Evolutionary conservation across 495 filamentous ascomycete genomes (phyloP).

Genomic region (Cercophora samala): DNA sequence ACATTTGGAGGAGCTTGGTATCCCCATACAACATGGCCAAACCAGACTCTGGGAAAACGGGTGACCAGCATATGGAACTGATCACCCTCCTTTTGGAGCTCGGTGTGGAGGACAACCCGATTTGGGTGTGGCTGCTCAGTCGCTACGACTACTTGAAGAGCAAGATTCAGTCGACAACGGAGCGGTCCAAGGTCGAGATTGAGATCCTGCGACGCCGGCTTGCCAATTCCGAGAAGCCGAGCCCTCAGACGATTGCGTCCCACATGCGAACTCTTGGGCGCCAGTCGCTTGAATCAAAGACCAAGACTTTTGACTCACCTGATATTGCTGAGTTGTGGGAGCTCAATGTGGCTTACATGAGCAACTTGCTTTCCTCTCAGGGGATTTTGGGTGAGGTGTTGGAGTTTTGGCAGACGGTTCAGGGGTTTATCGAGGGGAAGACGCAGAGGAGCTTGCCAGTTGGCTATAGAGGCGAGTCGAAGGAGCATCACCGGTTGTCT

Average conservation of each 20-base stretch:
- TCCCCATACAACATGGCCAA: slow-evolving; percentile 50
- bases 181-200: slow-evolving; percentile 82
- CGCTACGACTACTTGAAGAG: slow-evolving; percentile 83
- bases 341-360: slow-evolving; percentile 67
- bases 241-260: slow-evolving; percentile 61
- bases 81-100: slow-evolving; percentile 84
- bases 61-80: slow-evolving; percentile 84
- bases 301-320: slow-evolving; percentile 62
- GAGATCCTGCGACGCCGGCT: slow-evolving; percentile 83
- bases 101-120: slow-evolving; percentile 91
- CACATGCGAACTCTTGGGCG: slow-evolving; percentile 69
- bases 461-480: slow-evolving; percentile 80
- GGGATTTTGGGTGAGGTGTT: slow-evolving; percentile 86
- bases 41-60: slow-evolving; percentile 46
- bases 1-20: slow-evolving; percentile 76
- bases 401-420: slow-evolving; percentile 89
- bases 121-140: slow-evolving; percentile 90
- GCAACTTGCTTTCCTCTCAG: slow-evolving; percentile 64
- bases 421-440: slow-evolving; percentile 85
- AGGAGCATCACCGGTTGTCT: slow-evolving; percentile 79
- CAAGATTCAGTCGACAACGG: slow-evolving; percentile 72
- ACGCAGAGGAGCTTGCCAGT: slow-evolving; percentile 75
- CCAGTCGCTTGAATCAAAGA: slow-evolving; percentile 53
- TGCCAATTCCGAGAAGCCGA: slow-evolving; percentile 66
- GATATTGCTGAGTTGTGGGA: slow-evolving; percentile 90